Percentiles rank a stretch among this genome's conserved stretches.
Conservation (phyloP, 1,139 yeast species). For the Martiniozyma asiatica region DNA sequence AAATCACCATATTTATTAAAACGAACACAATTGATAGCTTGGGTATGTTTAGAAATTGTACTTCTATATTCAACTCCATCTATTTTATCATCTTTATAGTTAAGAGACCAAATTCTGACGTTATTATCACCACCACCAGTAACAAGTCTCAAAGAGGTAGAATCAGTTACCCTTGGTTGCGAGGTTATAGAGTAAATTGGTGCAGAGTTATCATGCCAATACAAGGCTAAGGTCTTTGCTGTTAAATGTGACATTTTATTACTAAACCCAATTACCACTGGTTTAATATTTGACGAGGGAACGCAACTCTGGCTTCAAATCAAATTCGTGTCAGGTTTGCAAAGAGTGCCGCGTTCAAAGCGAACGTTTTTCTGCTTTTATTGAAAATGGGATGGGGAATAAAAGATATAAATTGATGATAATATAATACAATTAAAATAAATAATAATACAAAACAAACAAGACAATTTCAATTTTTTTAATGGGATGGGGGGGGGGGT, state of each 20-base stretch:
- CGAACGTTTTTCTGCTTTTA: no score
- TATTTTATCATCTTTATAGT: constrained; percentile 22
- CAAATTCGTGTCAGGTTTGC: no score
- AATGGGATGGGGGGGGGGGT: not conserved
- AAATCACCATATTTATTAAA: constrained; percentile 56
- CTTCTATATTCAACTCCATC: constrained; percentile 50
- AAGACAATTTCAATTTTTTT: not conserved
- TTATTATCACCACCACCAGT: constrained; percentile 96
- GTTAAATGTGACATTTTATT: constrained; percentile 33
- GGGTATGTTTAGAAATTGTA: constrained; percentile 78
- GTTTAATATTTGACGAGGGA: no score
- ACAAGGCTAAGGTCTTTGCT: constrained; percentile 53
- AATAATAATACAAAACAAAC: not conserved
- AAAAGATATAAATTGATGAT: no score
- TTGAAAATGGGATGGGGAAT: no score
- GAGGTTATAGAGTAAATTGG: constrained; percentile 80
- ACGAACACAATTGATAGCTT: constrained; percentile 86
- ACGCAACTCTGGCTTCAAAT: no score
- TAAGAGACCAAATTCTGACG: constrained; percentile 53
- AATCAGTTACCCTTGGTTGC: no score
- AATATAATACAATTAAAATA: not conserved
- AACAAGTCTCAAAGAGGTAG: constrained; percentile 39
- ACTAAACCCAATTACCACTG: no score
- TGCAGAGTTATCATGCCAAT: constrained; percentile 72
- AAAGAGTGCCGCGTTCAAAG: no score